Base-by-base conservation (phyloP, 495 filamentous ascomycete species). In the Chaetomidium leptoderma region DNA sequence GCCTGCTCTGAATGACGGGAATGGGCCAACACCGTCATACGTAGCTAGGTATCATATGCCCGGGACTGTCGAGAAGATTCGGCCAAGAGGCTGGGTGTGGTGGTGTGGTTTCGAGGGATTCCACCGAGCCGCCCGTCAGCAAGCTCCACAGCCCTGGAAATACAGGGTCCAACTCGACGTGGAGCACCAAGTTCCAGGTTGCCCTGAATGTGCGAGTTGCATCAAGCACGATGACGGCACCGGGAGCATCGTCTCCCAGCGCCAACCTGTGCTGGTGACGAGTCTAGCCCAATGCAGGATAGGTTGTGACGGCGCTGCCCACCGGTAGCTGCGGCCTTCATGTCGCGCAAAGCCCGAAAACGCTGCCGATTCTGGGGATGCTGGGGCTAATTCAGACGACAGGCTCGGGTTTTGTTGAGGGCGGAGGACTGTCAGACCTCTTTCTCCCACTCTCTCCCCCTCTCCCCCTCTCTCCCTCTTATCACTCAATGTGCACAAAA, bases 161-260 rank as follows among this genome's bases (percentile, higher is more conserved):
- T 40, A 16, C 33, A 42, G 24, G 36, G 26, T 14, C 44, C 29
- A 35, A 35, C 32, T 35, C 26, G 44, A 14, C 24, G 14, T 19
- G 44, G 44, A 46, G 44, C 44, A 24, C 30, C 3, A 14, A 5
- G 35, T n/a, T 37, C 30, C 3, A 14, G 6, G 35, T n/a, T 17
- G 35, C 49, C 27, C 32, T 53, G 36, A 24, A 35, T 6, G 29
- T 30, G 40, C 29, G 29, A 49, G 29, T 33, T n/a, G 36, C 37
- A 19, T 23, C 40, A 21, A 33, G 40, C 43, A 48, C 43, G 43
- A 56, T 48, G 53, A 47, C 33, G 53, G 52, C 52, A 45, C 29
- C 9, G 53, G 43, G 19, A 5, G 19, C 30, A 7, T 43, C 37
- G n/a, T 33, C 48, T 26, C 19, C 35, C 39, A 13, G 23, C 11